Base-by-base conservation (phyloP, 179 eudicot species). In the Spergularia azorica region DNA sequence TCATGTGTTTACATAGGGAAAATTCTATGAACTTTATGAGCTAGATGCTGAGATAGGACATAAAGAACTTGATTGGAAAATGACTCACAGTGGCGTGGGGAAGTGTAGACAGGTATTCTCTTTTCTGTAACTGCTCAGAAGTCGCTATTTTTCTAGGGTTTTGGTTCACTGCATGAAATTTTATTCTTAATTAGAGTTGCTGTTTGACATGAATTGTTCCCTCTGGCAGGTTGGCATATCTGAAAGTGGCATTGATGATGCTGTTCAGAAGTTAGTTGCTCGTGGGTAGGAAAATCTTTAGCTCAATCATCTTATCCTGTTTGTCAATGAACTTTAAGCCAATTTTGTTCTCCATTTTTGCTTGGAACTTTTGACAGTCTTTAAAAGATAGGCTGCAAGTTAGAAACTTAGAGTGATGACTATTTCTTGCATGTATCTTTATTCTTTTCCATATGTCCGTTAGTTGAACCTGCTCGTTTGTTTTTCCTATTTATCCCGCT, bases 1-100 rank as follows among this genome's bases (percentile, higher is more conserved):
- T 58, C 46, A 36, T 84, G 70, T 36, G 38, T 76, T 50, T 14
- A 59, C 54, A 69, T 61, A 94, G 99, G 99, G 99, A 55, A 94
- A 94, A 71, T 96, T 96, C 54, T 96, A 94, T 79, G 98, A 96
- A 84, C 95, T 96, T 38, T 96, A 96, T 87, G 99, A 96, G 82
- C 70, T 96, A 60, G 99, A 96, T 88, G 99, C 99, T 79, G 98
- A 96, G 77, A 88, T 94, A 84, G 99, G 99, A 64, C 99, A 96
- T 68, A 92, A 85, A 84, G 99, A 96, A 83, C 97, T 96, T 79
- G 98, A 96, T 73, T 96, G 99, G 99, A 96, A 92, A 85, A 81
- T 96, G 63, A 96, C 99, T 43, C 50, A 84, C 55, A 96, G 98
- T 83, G 99, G 99, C 50, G 98, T 96, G 76, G 99, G 99, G 46